Evolutionary conservation across 768 basidiomycete species (phyloP), one percentile per base, ranked within the genome.

Genomic region (Tricholoma furcatifolium): DNA sequence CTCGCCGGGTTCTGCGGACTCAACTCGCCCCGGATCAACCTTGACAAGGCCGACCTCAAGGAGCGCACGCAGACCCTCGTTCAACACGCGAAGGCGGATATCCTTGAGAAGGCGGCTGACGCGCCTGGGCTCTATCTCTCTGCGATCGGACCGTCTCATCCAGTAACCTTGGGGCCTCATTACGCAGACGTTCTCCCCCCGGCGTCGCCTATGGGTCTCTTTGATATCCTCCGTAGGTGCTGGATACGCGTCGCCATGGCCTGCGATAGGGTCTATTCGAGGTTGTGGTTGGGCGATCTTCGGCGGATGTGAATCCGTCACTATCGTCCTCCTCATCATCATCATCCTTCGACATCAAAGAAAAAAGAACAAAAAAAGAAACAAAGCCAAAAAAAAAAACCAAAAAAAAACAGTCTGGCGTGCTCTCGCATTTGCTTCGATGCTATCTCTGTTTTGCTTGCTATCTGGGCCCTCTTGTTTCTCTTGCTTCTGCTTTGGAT

Each of bases 111-210:
- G 5, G 27, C 21, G 0, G 17, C n/a, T 9, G 42, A 49, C 3
- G 17, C 17, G 0, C 24, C 30, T 6, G 27, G 27, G 27, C 27
- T 27, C 27, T 38, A 43, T n/a, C 36, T 49, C 7, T 56, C 47
- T 27, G 43, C 47, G 1, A 42, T 31, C 8, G 0, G 21, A 10
- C 10, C 20, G 4, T 39, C 55, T 14, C 21, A 34, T 2, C 43
- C 49, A 2, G 39, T 47, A n/a, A 27, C 12, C 1, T 30, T 30
- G 8, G 54, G 54, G 2, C 54, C 51, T 6, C 55, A 56, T 23
- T 56, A 56, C 34, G 40, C 35, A 6, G 55, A 36, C 7, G 17
- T 15, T n/a, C 11, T 39, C 2, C 50, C 55, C 2, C 30, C 30
- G 2, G 14, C 55, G 18, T 41, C 50, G 5, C 31, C 55, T 0